Evolutionary conservation across 768 basidiomycete genomes (phyloP).

Genomic region (Tulasnella sp.): DNA sequence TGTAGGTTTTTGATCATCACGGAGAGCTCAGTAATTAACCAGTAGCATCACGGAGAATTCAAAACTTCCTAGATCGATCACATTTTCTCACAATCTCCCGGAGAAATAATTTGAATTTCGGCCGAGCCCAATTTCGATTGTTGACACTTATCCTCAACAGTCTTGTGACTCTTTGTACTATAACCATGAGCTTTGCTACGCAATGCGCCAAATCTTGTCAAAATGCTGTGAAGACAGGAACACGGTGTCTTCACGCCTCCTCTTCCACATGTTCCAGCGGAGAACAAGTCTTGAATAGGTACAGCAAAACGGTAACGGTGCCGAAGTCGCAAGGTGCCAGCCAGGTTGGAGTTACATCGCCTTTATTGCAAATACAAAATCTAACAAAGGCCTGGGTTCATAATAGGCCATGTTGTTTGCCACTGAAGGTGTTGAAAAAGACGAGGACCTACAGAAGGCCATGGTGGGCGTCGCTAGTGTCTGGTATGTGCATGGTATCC

Average conservation of each 20-base stretch:
- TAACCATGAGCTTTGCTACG: background rate
- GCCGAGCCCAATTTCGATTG: constrained; percentile 1
- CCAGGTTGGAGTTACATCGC: constrained; percentile 40
- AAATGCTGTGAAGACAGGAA: constrained; percentile 4
- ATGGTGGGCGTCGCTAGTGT: constrained; percentile 97
- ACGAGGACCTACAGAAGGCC: constrained; percentile 82
- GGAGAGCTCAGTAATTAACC: too few relatives aligned
- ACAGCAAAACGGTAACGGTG: constrained; percentile 73
- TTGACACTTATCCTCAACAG: constrained; percentile 1
- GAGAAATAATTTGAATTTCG: too few relatives aligned
- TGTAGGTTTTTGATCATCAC: too few relatives aligned
- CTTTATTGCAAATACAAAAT: background rate
- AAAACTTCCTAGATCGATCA: too few relatives aligned
- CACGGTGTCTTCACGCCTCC: constrained; percentile 1
- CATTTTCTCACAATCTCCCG: too few relatives aligned
- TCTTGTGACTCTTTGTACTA: background rate
- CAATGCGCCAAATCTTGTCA: too few relatives aligned
- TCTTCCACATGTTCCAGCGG: too few relatives aligned
- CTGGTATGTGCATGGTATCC: constrained; percentile 48
- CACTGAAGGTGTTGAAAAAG: constrained; percentile 75
- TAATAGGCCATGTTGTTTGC: constrained; percentile 93
- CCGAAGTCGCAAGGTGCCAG: constrained; percentile 93
- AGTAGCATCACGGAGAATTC: too few relatives aligned
- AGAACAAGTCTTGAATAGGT: constrained; percentile 38
- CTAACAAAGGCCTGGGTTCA: constrained; percentile 3